Conservation (phyloP, 225 moss, liverwort and hornwort genomes). For the Neckera pumila region DNA sequence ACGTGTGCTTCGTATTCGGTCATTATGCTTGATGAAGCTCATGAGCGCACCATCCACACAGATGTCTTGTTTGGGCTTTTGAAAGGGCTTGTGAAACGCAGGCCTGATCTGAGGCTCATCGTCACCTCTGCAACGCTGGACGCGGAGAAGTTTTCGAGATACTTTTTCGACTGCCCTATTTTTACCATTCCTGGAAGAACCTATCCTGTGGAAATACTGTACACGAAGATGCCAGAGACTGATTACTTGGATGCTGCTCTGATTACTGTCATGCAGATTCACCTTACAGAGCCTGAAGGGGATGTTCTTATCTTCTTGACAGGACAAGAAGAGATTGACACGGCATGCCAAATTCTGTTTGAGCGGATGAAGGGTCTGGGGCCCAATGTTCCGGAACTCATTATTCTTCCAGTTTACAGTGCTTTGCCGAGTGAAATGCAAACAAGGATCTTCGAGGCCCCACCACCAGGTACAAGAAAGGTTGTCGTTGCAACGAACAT, state of each 20-base stretch:
- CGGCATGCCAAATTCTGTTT: conserved; percentile 87
- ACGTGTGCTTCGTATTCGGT: conserved; percentile 82
- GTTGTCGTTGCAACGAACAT: conserved; percentile 97
- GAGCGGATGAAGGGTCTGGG: conserved; percentile 94
- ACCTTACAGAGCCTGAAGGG: conserved; percentile 90
- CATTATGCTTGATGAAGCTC: conserved; percentile 95
- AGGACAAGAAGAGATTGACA: conserved; percentile 96
- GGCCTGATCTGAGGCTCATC: conserved; percentile 84
- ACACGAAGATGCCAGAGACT: conserved; percentile 81
- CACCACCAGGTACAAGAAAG: conserved; percentile 89
- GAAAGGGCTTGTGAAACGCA: conserved; percentile 73
- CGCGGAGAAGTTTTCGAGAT: conserved; percentile 93
- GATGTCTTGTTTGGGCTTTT: conserved; percentile 94
- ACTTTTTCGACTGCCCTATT: conserved; percentile 95
- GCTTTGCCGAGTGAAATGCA: conserved; percentile 99
- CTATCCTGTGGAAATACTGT: conserved; percentile 78
- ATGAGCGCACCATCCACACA: conserved; percentile 85
- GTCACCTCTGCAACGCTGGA: conserved; percentile 97
- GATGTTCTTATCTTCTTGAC: conserved; percentile 89
- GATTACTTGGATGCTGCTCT: conserved; percentile 96
- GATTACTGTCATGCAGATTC: conserved; percentile 98
- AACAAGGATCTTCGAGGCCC: conserved; percentile 90
- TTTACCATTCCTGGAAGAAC: conserved; percentile 95
- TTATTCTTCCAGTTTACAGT: conserved; percentile 94
- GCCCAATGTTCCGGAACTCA: conserved; percentile 88